A percentile compares a stretch with the other conserved stretches of the same genome.
Conservation (phyloP, 1,284 basidiomycete genomes). For the Irpex lacteus region DNA sequence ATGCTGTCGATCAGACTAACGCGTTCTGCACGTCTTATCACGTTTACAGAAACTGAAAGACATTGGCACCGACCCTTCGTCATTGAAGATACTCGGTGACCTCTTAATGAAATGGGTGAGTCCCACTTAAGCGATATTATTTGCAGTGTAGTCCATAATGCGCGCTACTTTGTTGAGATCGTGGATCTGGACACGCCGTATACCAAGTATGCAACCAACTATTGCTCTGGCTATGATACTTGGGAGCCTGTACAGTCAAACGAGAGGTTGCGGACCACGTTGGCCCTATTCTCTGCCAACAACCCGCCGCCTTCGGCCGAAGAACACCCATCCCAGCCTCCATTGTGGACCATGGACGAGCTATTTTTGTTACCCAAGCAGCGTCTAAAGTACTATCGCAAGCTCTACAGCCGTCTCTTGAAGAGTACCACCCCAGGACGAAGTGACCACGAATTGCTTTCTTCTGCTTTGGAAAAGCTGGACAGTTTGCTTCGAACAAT, state of each 20-base stretch:
- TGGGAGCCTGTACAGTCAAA: constrained; percentile 83
- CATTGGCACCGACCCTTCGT: constrained; percentile 89
- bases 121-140: constrained; percentile 8
- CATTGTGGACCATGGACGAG: constrained; percentile 81
- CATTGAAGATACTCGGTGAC: constrained; percentile 95
- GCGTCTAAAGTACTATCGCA: constrained; percentile 82
- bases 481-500: constrained; percentile 71
- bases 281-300: constrained; percentile 67
- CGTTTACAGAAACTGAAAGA: constrained; percentile 81
- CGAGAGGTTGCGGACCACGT: constrained; percentile 62
- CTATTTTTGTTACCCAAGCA: constrained; percentile 86
- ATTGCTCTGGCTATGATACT: constrained; percentile 75
- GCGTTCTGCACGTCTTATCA: constrained; percentile 15
- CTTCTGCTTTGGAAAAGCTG: constrained; percentile 80
- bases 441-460: constrained; percentile 83
- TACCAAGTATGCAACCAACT: constrained; percentile 76
- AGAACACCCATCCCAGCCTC: constrained; percentile 36
- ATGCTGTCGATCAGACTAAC: neutral
- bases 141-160: neutral
- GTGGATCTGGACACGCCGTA: constrained; percentile 90
- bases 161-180: constrained; percentile 51
- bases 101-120: constrained; percentile 95
- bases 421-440: constrained; percentile 87
- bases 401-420: constrained; percentile 84
- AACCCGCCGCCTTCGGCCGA: constrained; percentile 45